Evolutionary conservation across 2,329 filamentous ascomycete species (phyloP), one percentile per base, ranked within the genome.

Genomic region (Curvularia sp.): DNA sequence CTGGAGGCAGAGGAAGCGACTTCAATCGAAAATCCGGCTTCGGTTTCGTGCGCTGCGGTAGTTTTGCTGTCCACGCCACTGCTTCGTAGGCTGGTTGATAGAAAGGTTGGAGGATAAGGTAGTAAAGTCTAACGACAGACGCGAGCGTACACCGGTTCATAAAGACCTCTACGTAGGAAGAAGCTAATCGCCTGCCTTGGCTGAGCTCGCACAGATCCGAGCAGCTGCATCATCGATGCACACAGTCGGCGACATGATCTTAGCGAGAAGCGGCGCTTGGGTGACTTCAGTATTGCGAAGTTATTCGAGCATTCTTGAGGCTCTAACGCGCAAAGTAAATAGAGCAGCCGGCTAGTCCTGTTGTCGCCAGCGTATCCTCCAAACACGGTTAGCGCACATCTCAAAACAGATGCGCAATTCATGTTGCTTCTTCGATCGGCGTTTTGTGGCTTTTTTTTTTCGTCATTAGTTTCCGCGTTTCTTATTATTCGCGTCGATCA

Each of bases 401-500:
- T 36, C 39, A 36, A 53, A 57, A 52, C 50, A 55, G 34, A 43
- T 38, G 45, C 46, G 15, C 25, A 57, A 25, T 43, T 57, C 18
- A 45, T 48, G n/a, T 32, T 9, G 15, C 36, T 39, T 32, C 32
- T 55, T 18, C n/a, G 51, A 49, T 53, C 42, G 30, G 52, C 32
- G 32, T 27, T 28, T 38, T 55, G 36, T 59, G 59, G 64, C 56
- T 61, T 41, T 25, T 42, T 25, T 42, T 27, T 45, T 55, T 67
- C 66, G 59, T 66, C 59, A 67, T 54, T 58, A n/a, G 53, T 38
- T 10, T 36, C 54, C 49, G 42, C 21, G 42, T 38, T 45, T 34
- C 51, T 56, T 51, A 46, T 55, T 57, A 55, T 60, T 61, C 47
- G 38, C 45, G 66, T 61, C 59, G 66, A 67, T 64, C 62, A 60